These are phyloP conservation scores for Arachnopeziza araneosa DNA, from an alignment of 2,329 filamentous ascomycete species.

Conservation along the genomic window DNA sequence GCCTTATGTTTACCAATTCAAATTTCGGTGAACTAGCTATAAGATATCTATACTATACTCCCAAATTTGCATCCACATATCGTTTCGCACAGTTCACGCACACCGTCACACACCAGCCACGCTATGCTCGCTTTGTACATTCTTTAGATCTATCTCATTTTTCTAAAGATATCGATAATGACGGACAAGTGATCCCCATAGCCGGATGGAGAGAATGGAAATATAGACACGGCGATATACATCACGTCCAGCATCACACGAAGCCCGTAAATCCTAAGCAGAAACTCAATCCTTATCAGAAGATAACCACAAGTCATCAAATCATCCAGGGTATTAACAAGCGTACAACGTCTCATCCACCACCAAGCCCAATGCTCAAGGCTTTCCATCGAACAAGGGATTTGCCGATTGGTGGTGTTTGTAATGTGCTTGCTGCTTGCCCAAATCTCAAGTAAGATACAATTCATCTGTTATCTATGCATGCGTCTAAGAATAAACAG, in stretches of 20 bases:
- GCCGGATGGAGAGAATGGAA: slow-evolving; percentile 25
- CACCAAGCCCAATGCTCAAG: slow-evolving; percentile 16
- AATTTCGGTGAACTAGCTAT: slow-evolving; percentile 16
- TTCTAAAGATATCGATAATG: slow-evolving; percentile 1
- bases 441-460: slow-evolving; percentile 9
- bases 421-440: slow-evolving; percentile 21
- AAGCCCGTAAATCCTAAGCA: neutral
- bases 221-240: slow-evolving; percentile 14
- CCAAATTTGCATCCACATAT: slow-evolving; percentile 21
- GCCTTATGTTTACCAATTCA: slow-evolving; percentile 14
- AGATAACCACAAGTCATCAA: neutral
- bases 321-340: neutral
- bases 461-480: neutral
- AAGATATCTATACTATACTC: slow-evolving; percentile 14
- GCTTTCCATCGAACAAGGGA: slow-evolving; percentile 13
- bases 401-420: slow-evolving; percentile 20
- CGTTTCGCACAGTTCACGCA: slow-evolving; percentile 23
- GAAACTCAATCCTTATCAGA: neutral
- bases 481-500: slow-evolving; percentile 5
- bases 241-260: slow-evolving; percentile 1
- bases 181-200: neutral
- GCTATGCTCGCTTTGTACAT: slow-evolving; percentile 17
- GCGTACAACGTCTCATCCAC: slow-evolving; percentile 11
- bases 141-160: slow-evolving; percentile 20
- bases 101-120: slow-evolving; percentile 11